A percentile compares a stretch with the other conserved stretches of the same genome.
These are phyloP conservation scores for Aspergillus puulaauensis DNA, from an alignment of 2,329 filamentous ascomycete species.

Conservation along the genomic window DNA sequence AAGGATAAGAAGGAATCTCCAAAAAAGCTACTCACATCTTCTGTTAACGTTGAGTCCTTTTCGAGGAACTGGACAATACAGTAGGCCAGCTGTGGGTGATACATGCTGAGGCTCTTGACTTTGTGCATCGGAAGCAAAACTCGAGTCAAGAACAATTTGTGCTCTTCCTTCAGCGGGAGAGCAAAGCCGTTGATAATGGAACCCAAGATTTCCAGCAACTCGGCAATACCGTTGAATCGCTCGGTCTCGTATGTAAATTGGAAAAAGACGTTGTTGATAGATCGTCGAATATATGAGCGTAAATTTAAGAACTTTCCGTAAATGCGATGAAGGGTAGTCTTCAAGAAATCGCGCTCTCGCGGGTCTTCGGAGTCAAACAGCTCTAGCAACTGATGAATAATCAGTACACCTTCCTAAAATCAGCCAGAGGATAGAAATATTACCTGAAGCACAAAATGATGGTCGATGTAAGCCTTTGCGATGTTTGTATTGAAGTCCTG, in stretches of 20 bases:
- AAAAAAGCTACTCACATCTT: conserved; percentile 67
- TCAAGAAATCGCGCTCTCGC: conserved; percentile 92
- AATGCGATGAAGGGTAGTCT: conserved; percentile 95
- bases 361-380: conserved; percentile 98
- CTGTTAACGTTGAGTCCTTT: conserved; percentile 93
- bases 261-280: conserved; percentile 99
- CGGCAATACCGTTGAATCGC: conserved; percentile 96
- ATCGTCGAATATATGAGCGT: conserved; percentile 92
- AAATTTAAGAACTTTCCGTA: conserved; percentile 99
- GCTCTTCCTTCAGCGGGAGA: conserved; percentile 93
- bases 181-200: conserved; percentile 99
- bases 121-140: conserved; percentile 94
- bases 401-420: conserved; percentile 10
- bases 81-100: conserved; percentile 96
- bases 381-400: conserved; percentile 69
- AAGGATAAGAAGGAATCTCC: not conserved
- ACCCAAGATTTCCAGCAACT: conserved; percentile 91
- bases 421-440: not conserved
- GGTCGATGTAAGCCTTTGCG: conserved; percentile 97
- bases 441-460: conserved; percentile 87
- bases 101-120: conserved; percentile 99
- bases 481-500: conserved; percentile 99
- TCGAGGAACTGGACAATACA: conserved; percentile 99
- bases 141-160: conserved; percentile 94
- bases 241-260: conserved; percentile 99